These are phyloP conservation scores for Aspergillus heteromorphus DNA, from an alignment of 495 filamentous ascomycete genomes.

Conservation along the genomic window DNA sequence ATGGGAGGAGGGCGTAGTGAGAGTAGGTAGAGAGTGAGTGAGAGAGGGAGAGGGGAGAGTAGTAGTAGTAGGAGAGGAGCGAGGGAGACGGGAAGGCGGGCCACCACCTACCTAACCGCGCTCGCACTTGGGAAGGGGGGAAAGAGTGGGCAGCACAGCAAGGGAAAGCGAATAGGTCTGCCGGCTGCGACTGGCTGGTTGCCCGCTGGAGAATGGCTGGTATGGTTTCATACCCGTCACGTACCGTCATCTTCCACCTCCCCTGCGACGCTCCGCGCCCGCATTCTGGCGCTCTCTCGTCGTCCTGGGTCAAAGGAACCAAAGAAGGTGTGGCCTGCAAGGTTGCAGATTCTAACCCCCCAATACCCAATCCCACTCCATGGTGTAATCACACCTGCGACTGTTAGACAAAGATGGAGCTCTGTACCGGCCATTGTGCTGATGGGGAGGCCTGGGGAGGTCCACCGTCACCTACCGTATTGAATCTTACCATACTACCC, in stretches of 20 bases:
- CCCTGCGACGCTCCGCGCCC: constrained; percentile 4
- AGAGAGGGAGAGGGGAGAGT: constrained; percentile 36
- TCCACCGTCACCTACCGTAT: constrained; percentile 5
- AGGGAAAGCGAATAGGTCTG: constrained; percentile 15
- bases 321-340: constrained; percentile 1
- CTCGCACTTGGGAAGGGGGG: constrained; percentile 15
- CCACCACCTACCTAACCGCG: constrained; percentile 16
- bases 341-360: background rate
- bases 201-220: constrained; percentile 15
- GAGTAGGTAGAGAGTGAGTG: constrained; percentile 38
- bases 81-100: constrained; percentile 25
- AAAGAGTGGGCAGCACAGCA: constrained; percentile 23
- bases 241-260: constrained; percentile 10
- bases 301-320: background rate
- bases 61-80: constrained; percentile 57
- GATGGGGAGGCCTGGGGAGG: background rate
- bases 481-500: constrained; percentile 5
- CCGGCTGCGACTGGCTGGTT: constrained; percentile 14
- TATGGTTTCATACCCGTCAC: constrained; percentile 18
- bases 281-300: constrained; percentile 4
- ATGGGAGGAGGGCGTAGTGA: constrained; percentile 49
- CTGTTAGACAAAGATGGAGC: background rate
- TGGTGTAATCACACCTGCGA: background rate
- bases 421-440: constrained; percentile 3
- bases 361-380: background rate